Percentiles rank a stretch among this genome's conserved stretches.
These are phyloP conservation scores for Phellopilus nigrolimitatus DNA, from an alignment of 1,284 basidiomycete genomes.

Conservation along the genomic window DNA sequence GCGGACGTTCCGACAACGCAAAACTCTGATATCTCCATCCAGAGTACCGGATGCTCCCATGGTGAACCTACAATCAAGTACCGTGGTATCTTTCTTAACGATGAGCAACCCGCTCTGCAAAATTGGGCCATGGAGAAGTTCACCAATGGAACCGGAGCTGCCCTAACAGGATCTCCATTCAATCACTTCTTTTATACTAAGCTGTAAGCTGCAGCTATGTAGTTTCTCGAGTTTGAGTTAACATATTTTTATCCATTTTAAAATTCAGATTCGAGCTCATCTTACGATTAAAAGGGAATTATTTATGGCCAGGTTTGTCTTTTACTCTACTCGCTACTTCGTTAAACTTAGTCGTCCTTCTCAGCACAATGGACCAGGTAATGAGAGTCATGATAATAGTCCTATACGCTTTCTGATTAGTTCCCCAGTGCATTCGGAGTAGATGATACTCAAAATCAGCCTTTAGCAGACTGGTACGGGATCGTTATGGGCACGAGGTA, in stretches of 20 bases:
- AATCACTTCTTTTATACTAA: constrained; percentile 62
- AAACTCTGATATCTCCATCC: constrained; percentile 46
- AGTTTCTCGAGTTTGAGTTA: neutral
- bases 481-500: constrained; percentile 65
- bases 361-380: constrained; percentile 45
- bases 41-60: constrained; percentile 52
- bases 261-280: constrained; percentile 61
- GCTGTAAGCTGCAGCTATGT: constrained; percentile 37
- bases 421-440: constrained; percentile 55
- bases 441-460: constrained; percentile 64
- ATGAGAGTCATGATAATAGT: constrained; percentile 1
- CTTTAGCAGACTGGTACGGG: constrained; percentile 60
- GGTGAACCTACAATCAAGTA: constrained; percentile 68
- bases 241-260: neutral
- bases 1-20: constrained; percentile 59
- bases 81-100: constrained; percentile 62
- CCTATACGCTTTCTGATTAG: constrained; percentile 21
- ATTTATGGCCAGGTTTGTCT: constrained; percentile 57
- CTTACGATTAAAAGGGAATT: constrained; percentile 65
- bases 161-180: constrained; percentile 49
- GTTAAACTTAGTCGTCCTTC: neutral
- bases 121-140: constrained; percentile 55
- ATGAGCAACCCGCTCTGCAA: constrained; percentile 59
- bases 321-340: neutral
- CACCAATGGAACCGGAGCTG: constrained; percentile 55